phyloP scores from a whole-genome alignment of 306 rosid species.

The Phaseolus lunatus region DNA sequence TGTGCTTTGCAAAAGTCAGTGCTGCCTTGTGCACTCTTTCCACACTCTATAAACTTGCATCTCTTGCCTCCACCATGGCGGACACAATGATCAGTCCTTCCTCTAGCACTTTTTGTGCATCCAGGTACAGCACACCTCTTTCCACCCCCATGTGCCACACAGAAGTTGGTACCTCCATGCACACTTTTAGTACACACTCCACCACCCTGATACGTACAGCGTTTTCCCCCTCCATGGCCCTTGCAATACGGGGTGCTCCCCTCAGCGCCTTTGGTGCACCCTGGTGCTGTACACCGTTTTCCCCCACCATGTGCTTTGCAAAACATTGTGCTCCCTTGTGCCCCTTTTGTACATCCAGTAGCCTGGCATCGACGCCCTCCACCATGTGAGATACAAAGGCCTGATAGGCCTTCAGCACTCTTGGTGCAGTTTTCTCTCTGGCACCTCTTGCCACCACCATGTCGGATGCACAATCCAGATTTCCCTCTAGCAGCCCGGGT shows the following conservation, averaged over 20 bases:
- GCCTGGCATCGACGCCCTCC: conserved; percentile 95
- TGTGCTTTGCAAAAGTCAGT: conserved; percentile 97
- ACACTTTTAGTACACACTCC: conserved; percentile 86
- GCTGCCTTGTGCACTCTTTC: conserved; percentile 97
- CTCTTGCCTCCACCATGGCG: conserved; percentile 98
- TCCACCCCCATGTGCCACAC: conserved; percentile 99
- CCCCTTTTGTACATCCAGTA: conserved; percentile 86
- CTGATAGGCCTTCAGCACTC: conserved; percentile 96
- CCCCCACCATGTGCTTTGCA: conserved; percentile 99
- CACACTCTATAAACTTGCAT: conserved; percentile 86
- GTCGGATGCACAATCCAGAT: conserved; percentile 93
- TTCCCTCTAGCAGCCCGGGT: conserved; percentile 95
- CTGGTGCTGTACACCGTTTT: conserved; percentile 82
- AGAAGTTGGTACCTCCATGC: conserved; percentile 93
- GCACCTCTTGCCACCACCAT: conserved; percentile 98
- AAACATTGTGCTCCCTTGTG: conserved; percentile 95
- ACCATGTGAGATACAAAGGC: conserved; percentile 97
- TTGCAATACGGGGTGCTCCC: conserved; percentile 94
- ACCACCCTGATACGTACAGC: conserved; percentile 88
- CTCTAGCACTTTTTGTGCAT: conserved; percentile 94
- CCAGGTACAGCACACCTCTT: conserved; percentile 88
- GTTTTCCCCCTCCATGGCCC: conserved; percentile 96
- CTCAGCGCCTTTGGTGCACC: conserved; percentile 97
- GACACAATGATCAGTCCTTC: conserved; percentile 94
- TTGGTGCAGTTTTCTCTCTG: conserved; percentile 87